Base-by-base conservation (phyloP, 2,329 filamentous ascomycete species). In the Paradendryphiella salina region DNA sequence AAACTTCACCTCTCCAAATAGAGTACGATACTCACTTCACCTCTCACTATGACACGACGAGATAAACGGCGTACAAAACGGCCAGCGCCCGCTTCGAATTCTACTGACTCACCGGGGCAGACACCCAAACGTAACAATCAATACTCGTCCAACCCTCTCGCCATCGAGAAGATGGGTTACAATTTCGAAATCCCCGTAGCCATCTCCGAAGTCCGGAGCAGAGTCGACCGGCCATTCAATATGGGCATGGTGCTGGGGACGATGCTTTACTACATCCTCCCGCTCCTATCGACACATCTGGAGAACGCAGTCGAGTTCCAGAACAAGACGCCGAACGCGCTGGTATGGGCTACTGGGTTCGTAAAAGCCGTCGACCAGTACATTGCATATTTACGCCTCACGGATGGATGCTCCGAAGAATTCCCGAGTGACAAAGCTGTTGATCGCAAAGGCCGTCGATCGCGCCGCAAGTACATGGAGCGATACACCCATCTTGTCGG, bases 311-410 rank as follows among this genome's bases (percentile, higher is more conserved):
- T 13, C 23, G 32, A 50, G 7, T 58, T 58, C 37, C 34, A 32
- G 28, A 39, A 34, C 26, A 46, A 18, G 11, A 14, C 31, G 6
- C 44, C 44, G 23, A 9, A 33, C 31, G 36, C 28, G 11, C 21
- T 46, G 18, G 13, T 14, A 40, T 46, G 44, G 44, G 28, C 36
- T 13, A 26, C 18, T 18, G 36, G 31, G 5, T 54, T 54, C 20
- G 37, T 54, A n/a, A 13, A 44, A 11, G 39, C 49, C 11, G 32
- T 57, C 5, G 53, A 61, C 37, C 28, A 37, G 13, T 29, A 46
- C 33, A 32, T 52, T 18, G 39, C 21, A 4, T 21, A 49, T 13
- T 28, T 50, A n/a, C 50, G 53, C 14, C 18, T 37, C 8, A 33
- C 15, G 1, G 47, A 59, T 29, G 40, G 29, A n/a, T 46, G 41